Evolutionary conservation across 176 grass and related monocot species (phyloP), one percentile per base, ranked within the genome.

Genomic region (Themeda triandra): DNA sequence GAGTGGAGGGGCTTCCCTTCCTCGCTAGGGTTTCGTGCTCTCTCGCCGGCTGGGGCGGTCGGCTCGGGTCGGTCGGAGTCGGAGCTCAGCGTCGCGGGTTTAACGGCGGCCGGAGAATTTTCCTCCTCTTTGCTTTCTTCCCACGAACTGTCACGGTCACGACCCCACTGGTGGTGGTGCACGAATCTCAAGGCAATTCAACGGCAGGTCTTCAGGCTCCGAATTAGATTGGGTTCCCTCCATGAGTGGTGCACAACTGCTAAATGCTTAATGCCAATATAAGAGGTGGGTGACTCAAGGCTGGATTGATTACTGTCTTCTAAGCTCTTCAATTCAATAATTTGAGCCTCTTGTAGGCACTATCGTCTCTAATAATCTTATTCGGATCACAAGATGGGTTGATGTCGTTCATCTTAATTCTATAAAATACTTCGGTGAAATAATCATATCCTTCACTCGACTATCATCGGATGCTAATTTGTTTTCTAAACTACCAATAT

Each of bases 21-120:
- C 71, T 21, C 42, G 42, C 71, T 73, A 73, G 71, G 71, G 71
- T 73, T 73, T 73, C 71, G 25, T n/a, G n/a, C n/a, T n/a, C n/a
- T n/a, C n/a, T n/a, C 13, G 46, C 24, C 56, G 24, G 9, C 36
- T 64, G 25, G 35, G 39, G 0, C 6, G 19, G 42, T 67, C 63
- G 21, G 66, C 39, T 35, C 33, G 48, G 48, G 9, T 3, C 10
- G 13, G 65, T 53, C 78, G 29, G 63, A 46, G 73, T 19, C 39
- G 24, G 40, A 72, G 40, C 69, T 72, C 40, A 46, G 24, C n/a
- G 45, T 75, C 19, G 71, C 32, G 71, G 79, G 79, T 70, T 40
- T 58, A 29, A 51, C 79, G 79, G 66, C 66, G 79, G 65, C 79
- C 32, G 66, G 79, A 69, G 66, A 54, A 27, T 27, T 8, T 9